phyloP scores from a whole-genome alignment of 2,329 filamentous ascomycete species.

The Fusarium torulosum region DNA sequence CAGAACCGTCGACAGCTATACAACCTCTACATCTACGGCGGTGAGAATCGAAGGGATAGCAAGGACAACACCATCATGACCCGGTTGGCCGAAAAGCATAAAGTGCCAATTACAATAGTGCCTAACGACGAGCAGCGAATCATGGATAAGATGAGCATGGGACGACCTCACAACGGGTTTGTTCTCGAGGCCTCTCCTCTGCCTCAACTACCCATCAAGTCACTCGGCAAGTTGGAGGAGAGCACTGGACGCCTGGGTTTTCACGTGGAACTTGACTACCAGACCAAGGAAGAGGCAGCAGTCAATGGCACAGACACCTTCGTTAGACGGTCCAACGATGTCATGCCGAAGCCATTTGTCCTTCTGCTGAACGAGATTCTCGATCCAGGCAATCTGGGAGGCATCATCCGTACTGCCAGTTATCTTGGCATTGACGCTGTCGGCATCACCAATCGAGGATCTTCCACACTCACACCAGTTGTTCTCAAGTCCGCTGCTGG shows the following conservation, averaged over 20 bases:
- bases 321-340: slow-evolving; percentile 48
- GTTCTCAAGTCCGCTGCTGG: slow-evolving; percentile 90
- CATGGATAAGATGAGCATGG: slow-evolving; percentile 85
- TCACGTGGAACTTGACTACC: slow-evolving; percentile 70
- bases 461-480: slow-evolving; percentile 79
- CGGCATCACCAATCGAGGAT: slow-evolving; percentile 78
- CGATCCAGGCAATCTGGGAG: slow-evolving; percentile 91
- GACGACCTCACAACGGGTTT: slow-evolving; percentile 89
- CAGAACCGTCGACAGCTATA: slow-evolving; percentile 78
- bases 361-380: slow-evolving; percentile 81
- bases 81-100: slow-evolving; percentile 60
- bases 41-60: slow-evolving; percentile 65
- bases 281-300: slow-evolving; percentile 78
- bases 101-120: slow-evolving; percentile 70
- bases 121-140: slow-evolving; percentile 71
- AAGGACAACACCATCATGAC: slow-evolving; percentile 60
- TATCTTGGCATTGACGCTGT: slow-evolving; percentile 93
- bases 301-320: slow-evolving; percentile 78
- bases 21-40: slow-evolving; percentile 81
- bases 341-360: slow-evolving; percentile 72
- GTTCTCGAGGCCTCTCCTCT: slow-evolving; percentile 89
- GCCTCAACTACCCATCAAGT: slow-evolving; percentile 75
- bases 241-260: slow-evolving; percentile 64
- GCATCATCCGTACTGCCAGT: slow-evolving; percentile 86
- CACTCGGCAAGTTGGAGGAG: slow-evolving; percentile 65